Evolutionary conservation across 2,329 filamentous ascomycete genomes (phyloP).

Genomic region (Ustulina deusta): DNA sequence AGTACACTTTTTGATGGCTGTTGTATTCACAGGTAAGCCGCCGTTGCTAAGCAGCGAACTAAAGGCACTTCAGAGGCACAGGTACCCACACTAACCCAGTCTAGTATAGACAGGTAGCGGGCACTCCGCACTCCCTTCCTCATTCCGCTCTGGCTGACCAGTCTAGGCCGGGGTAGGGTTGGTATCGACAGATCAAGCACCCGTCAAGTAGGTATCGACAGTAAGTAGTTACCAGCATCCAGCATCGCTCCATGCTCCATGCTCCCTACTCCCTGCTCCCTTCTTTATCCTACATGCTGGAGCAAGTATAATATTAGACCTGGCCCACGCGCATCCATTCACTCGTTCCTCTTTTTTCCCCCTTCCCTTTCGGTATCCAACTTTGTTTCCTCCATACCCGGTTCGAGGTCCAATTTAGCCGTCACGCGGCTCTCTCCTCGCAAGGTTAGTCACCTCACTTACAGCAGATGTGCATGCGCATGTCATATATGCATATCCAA

Average conservation of each 20-base stretch:
- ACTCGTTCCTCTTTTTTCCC: constrained; percentile 4
- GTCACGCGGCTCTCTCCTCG: constrained; percentile 19
- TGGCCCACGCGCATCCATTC: constrained; percentile 20
- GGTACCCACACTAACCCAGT: constrained; percentile 1
- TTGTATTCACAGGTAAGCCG: no score
- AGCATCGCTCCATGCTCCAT: not conserved
- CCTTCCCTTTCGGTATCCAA: constrained; percentile 16
- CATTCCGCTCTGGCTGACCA: constrained; percentile 8
- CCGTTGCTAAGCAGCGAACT: no score
- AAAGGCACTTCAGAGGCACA: no score
- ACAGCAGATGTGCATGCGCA: constrained; percentile 2
- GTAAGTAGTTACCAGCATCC: constrained; percentile 10
- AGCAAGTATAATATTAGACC: constrained; percentile 25
- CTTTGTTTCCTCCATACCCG: constrained; percentile 23
- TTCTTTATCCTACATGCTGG: constrained; percentile 5
- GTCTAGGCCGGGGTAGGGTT: constrained; percentile 12
- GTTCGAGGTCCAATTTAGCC: constrained; percentile 30
- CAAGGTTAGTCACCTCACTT: constrained; percentile 34
- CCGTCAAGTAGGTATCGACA: not conserved
- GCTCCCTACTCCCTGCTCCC: constrained; percentile 5
- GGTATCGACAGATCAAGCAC: not conserved
- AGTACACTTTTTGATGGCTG: no score
- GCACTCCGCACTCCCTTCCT: constrained; percentile 30
- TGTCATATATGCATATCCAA: not conserved
- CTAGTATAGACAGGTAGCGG: constrained; percentile 15